Evolutionary conservation across 208 protist species (phyloP).

Genomic region (Acanthamoeba castellanii): DNA sequence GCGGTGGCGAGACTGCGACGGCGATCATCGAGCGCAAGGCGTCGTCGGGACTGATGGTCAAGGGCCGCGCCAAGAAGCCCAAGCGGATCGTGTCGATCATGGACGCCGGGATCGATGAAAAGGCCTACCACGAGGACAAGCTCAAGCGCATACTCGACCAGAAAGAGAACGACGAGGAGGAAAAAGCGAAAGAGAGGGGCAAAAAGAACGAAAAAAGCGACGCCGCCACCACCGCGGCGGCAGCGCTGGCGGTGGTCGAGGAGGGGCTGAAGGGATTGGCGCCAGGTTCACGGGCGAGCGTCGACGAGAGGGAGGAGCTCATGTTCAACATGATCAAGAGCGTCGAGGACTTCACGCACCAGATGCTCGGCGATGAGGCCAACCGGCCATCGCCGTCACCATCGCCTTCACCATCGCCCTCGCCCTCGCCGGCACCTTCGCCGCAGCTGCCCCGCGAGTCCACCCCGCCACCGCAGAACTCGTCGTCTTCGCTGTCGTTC

Average conservation of each 20-base stretch:
- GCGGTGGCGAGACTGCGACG: too few species aligned
- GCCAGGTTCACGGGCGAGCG: neutral
- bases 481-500: too few species aligned
- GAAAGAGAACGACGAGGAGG: neutral
- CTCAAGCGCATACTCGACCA: neutral
- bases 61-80: neutral
- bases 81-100: conserved; percentile 5
- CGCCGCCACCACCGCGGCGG: neutral
- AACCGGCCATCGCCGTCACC: neutral
- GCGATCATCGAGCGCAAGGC: neutral
- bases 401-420: neutral
- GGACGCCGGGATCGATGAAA: neutral
- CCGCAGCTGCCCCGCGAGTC: neutral
- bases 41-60: neutral
- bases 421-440: neutral
- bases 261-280: too few species aligned
- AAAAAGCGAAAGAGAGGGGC: too few species aligned
- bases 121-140: neutral
- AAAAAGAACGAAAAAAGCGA: too few species aligned
- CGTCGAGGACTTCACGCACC: neutral
- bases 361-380: neutral
- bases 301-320: neutral
- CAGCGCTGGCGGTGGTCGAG: neutral
- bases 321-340: neutral
- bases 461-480: too few species aligned